A percentile compares a stretch with the other conserved stretches of the same genome.
phyloP scores from a whole-genome alignment of 2,329 filamentous ascomycete species.

The Grosmannia serpens region DNA sequence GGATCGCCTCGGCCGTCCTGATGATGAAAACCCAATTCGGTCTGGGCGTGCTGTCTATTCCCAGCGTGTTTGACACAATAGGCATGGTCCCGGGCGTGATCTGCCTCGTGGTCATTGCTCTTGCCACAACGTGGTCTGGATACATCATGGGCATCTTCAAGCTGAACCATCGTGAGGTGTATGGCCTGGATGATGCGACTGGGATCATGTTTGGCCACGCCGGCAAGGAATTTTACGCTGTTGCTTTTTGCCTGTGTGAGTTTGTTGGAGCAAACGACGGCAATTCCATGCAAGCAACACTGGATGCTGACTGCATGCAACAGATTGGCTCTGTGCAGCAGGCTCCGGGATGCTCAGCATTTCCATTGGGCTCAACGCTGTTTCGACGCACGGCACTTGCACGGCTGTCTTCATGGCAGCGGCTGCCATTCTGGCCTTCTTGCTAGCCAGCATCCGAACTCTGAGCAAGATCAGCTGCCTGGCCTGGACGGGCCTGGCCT shows the following conservation, averaged over 20 bases:
- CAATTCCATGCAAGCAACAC: background rate
- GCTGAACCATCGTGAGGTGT: constrained; percentile 17
- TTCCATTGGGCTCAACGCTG: constrained; percentile 41
- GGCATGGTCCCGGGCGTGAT: constrained; percentile 75
- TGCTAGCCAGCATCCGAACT: constrained; percentile 41
- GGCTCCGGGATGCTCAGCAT: constrained; percentile 3
- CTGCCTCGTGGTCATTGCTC: constrained; percentile 55
- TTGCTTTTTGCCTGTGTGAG: background rate
- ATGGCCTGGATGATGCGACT: background rate
- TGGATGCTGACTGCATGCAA: background rate
- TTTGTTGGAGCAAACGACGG: background rate
- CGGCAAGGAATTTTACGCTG: background rate
- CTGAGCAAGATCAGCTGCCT: constrained; percentile 51
- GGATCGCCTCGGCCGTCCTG: constrained; percentile 34
- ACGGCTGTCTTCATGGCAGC: constrained; percentile 46
- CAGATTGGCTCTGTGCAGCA: background rate
- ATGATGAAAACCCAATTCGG: constrained; percentile 32
- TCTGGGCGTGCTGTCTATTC: constrained; percentile 47
- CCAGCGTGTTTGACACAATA: constrained; percentile 62
- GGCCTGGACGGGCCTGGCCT: constrained; percentile 48
- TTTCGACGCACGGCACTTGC: constrained; percentile 45
- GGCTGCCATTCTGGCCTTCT: constrained; percentile 34
- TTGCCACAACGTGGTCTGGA: constrained; percentile 27
- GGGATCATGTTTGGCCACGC: background rate
- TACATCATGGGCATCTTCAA: constrained; percentile 28